Evolutionary conservation across 2,329 filamentous ascomycete genomes (phyloP).

Genomic region (Talaromyces sp.): DNA sequence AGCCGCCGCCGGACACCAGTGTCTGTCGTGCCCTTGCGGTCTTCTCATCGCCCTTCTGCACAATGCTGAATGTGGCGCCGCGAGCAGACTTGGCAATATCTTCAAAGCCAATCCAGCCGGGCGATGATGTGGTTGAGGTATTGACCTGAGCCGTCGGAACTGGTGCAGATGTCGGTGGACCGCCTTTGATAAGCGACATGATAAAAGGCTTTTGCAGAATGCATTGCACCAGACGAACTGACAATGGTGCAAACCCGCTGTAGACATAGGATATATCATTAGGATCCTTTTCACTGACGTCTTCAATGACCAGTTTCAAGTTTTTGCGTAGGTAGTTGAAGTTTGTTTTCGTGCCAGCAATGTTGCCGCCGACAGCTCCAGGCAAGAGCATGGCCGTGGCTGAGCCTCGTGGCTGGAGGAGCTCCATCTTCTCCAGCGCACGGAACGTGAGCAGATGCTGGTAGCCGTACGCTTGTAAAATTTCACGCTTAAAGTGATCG

Average conservation of each 20-base stretch:
- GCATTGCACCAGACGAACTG: constrained; percentile 85
- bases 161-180: constrained; percentile 41
- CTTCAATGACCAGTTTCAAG: constrained; percentile 85
- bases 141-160: constrained; percentile 28
- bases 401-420: constrained; percentile 73
- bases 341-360: constrained; percentile 71
- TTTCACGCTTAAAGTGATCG: constrained; percentile 80
- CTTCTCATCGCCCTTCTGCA: constrained; percentile 89
- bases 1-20: constrained; percentile 59
- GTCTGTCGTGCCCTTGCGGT: constrained; percentile 81
- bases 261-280: constrained; percentile 98
- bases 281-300: constrained; percentile 91
- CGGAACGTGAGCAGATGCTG: constrained; percentile 89
- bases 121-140: constrained; percentile 56
- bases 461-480: constrained; percentile 90
- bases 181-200: constrained; percentile 63
- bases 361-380: constrained; percentile 54
- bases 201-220: constrained; percentile 87
- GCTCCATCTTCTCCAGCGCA: constrained; percentile 80
- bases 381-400: constrained; percentile 78
- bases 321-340: constrained; percentile 84
- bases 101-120: constrained; percentile 92
- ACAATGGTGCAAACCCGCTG: constrained; percentile 91
- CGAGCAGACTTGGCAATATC: constrained; percentile 83
- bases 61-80: constrained; percentile 85